phyloP scores from a whole-genome alignment of 352 stramenopile genomes.

The Globisporangium lucens region DNA sequence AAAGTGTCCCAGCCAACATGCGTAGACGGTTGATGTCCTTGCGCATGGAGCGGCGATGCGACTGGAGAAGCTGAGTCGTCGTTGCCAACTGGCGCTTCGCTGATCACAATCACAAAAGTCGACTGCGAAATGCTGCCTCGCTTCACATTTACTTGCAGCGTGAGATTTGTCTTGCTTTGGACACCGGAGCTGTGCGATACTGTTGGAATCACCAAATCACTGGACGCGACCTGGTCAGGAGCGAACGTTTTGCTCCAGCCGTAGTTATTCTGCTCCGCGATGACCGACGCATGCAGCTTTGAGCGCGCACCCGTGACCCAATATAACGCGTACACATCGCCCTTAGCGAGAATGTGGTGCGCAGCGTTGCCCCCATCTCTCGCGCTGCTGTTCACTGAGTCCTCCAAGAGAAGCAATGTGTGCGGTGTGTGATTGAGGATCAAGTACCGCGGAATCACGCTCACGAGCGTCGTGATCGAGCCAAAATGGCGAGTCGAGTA shows the following conservation, averaged over 20 bases:
- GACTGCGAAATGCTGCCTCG: slow-evolving; percentile 70
- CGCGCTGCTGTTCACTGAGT: slow-evolving; percentile 7
- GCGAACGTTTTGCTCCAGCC: slow-evolving; percentile 63
- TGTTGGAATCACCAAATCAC: slow-evolving; percentile 49
- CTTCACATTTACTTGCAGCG: slow-evolving; percentile 63
- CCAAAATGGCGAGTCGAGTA: slow-evolving; percentile 81
- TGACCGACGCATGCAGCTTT: slow-evolving; percentile 51
- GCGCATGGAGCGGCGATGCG: slow-evolving; percentile 2
- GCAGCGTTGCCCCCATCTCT: slow-evolving; percentile 35
- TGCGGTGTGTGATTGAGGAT: slow-evolving; percentile 63
- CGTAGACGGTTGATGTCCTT: not conserved
- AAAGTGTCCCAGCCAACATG: slow-evolving; percentile 50
- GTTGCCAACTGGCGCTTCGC: slow-evolving; percentile 20
- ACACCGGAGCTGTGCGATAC: slow-evolving; percentile 24
- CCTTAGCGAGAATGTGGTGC: slow-evolving; percentile 67
- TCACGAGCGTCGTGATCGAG: slow-evolving; percentile 81
- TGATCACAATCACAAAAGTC: slow-evolving; percentile 69
- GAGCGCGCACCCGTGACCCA: slow-evolving; percentile 59
- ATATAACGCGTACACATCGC: slow-evolving; percentile 77
- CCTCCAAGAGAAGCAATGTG: slow-evolving; percentile 69
- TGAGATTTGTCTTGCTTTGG: slow-evolving; percentile 13
- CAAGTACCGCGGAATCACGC: slow-evolving; percentile 78
- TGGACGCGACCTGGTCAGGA: slow-evolving; percentile 43
- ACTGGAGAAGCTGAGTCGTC: slow-evolving; percentile 13
- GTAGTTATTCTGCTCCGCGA: slow-evolving; percentile 42